Base-by-base conservation (phyloP, 1,284 basidiomycete species). In the Ganoderma lucidum region DNA sequence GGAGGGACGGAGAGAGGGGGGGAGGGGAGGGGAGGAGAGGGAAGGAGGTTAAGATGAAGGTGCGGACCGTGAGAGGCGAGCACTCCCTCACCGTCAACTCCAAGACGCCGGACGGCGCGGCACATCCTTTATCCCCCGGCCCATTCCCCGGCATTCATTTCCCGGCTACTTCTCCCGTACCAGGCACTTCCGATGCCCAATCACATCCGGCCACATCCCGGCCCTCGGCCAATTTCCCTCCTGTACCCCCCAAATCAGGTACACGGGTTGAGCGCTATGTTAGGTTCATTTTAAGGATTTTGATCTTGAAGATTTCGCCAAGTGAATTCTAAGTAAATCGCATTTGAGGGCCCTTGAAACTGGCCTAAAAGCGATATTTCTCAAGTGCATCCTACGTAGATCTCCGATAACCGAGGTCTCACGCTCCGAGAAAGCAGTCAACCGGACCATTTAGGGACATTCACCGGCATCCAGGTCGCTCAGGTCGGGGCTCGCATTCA, bases 1-100 rank as follows among this genome's bases (percentile, higher is more conserved):
- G 37, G 68, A 37, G 55, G 48, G 63, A 55, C 62, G 12, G 45
- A 14, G 51, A 39, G 64, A 48, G 51, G 55, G 85, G 68, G 79
- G 51, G 69, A 83, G 84, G 75, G 65, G 65, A 69, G 65, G 68
- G 51, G 67, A 69, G 66, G 51, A 62, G 37, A 30, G 64, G 62
- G 68, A 67, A 63, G 59, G 65, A 61, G 64, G 63, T 64, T 68
- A 68, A 68, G 67, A 64, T 53, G 63, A 48, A 64, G 62, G 66
- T 70, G 63, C 66, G 71, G 63, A 17, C 59, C 39, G 32, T 60
- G 42, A 37, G 53, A 62, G 58, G 19, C 67, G 65, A 45, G 32
- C 44, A n/a, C 44, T 0, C 44, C 3, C 45, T 48, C n/a, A 6
- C 45, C n/a, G 5, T 55, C 37, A 8, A 8, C 48, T 53, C 48